Evolutionary conservation across 129 eudicot species (phyloP).

Genomic region (Silybum marianum): DNA sequence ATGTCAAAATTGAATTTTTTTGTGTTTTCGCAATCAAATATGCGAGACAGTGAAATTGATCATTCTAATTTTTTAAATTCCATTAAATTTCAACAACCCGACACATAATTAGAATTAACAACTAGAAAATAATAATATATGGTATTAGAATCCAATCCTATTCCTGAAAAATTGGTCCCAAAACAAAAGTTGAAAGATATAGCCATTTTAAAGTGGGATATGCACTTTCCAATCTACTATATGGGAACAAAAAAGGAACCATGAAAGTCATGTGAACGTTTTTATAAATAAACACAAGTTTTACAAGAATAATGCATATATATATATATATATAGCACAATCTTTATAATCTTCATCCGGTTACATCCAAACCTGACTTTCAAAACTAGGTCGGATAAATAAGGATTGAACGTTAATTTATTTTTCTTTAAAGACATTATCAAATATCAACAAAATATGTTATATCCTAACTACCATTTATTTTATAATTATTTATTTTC

Average conservation of each 20-base stretch:
- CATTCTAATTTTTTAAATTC: neutral
- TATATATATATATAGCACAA: too few relatives aligned
- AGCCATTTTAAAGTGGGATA: neutral
- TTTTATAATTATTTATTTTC: too few relatives aligned
- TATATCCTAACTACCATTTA: too few relatives aligned
- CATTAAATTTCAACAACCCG: neutral
- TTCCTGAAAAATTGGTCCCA: neutral
- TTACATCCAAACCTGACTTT: neutral
- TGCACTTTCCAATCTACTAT: neutral
- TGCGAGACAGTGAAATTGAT: neutral
- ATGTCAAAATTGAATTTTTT: neutral
- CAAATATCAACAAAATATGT: too few relatives aligned
- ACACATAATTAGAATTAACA: neutral
- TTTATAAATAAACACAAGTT: neutral
- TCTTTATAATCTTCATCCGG: neutral
- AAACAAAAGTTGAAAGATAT: neutral
- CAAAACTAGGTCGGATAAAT: neutral
- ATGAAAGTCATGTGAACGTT: neutral
- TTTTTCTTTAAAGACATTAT: too few relatives aligned
- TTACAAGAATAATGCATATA: neutral
- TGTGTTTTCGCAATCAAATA: neutral
- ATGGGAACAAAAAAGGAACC: neutral
- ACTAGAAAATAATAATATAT: too few relatives aligned
- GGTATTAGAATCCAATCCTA: neutral
- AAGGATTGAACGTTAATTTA: neutral